phyloP scores from a whole-genome alignment of 345 rosid genomes.

The Lenwebbia sp. region DNA sequence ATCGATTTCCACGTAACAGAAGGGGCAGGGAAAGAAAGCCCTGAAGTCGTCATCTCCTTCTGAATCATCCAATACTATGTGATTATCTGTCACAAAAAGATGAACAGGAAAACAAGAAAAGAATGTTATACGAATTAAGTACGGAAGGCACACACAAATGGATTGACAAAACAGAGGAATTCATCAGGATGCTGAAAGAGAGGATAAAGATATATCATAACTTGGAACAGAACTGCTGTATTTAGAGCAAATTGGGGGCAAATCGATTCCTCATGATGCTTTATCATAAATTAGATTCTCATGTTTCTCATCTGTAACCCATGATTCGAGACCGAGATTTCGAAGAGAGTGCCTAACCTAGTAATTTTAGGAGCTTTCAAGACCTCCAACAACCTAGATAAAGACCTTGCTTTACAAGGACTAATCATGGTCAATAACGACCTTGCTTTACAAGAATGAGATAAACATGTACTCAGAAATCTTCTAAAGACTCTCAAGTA shows the following conservation, averaged over 20 bases:
- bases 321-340: not conserved
- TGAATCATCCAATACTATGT: not conserved
- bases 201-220: not conserved
- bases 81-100: constrained; percentile 4
- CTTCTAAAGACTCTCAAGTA: not conserved
- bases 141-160: not conserved
- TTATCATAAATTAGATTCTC: not conserved
- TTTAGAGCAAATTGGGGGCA: not conserved
- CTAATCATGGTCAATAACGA: not conserved
- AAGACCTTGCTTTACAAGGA: not conserved
- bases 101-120: not conserved
- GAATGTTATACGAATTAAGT: not conserved
- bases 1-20: constrained; percentile 47
- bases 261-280: not conserved
- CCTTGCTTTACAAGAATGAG: not conserved
- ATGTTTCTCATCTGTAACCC: not conserved
- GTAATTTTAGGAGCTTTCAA: not conserved
- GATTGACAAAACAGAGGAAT: not conserved
- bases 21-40: constrained; percentile 42
- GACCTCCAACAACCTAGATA: not conserved
- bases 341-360: not conserved
- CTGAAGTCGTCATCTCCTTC: constrained; percentile 35
- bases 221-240: not conserved
- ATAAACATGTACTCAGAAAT: not conserved
- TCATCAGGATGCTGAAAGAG: not conserved